Base-by-base conservation (phyloP, 306 rosid species). In the Sechiopsis laciniata region DNA sequence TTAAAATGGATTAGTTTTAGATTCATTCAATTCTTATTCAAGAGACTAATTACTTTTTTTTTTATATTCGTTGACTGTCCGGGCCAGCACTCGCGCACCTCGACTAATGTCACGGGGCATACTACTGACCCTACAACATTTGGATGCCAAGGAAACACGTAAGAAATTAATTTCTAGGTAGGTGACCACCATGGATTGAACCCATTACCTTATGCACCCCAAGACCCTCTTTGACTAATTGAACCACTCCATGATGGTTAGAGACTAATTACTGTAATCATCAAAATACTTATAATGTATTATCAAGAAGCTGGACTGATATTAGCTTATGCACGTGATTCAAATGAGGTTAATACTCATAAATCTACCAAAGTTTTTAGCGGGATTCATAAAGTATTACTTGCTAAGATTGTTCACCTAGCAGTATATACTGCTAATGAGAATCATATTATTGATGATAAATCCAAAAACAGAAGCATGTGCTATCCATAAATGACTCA, bases 221-320 rank as follows among this genome's bases (percentile, higher is more conserved):
- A n/a, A n/a, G n/a, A n/a, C n/a, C n/a, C n/a, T n/a, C n/a, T n/a
- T n/a, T n/a, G n/a, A n/a, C n/a, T n/a, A n/a, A n/a, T n/a, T n/a
- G n/a, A n/a, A n/a, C n/a, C n/a, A n/a, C n/a, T n/a, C n/a, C n/a
- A n/a, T n/a, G n/a, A n/a, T n/a, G n/a, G n/a, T n/a, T n/a, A n/a
- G n/a, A n/a, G n/a, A 5, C 46, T 9, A 7, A 4, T 63, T 8
- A 16, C 21, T 35, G 4, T 9, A 10, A 37, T 16, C 10, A 37
- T 32, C 24, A 2, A 63, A 16, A 51, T 63, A 59, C n/a, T 21
- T 14, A 54, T 6, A 57, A 10, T 57, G 62, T 21, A 12, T 20
- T 57, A 57, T 57, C 35, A 57, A 57, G 35, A 57, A 21, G 16
- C 67, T 60, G 45, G 7, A 60, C 64, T 59, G 64, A 59, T 59